phyloP scores from a whole-genome alignment of 2,329 filamentous ascomycete species.

The Neonectria magnoliae region DNA sequence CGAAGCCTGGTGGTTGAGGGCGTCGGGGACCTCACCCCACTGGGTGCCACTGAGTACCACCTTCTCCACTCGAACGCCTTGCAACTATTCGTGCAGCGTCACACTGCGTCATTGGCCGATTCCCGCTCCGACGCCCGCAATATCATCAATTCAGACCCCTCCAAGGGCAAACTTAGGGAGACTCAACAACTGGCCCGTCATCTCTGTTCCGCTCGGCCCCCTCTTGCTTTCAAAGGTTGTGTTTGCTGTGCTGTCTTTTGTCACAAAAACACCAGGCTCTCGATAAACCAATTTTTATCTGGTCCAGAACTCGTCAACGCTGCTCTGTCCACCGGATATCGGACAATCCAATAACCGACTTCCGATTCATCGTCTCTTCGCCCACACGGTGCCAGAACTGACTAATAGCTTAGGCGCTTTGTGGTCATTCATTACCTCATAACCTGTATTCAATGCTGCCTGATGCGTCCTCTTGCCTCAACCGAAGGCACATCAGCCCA shows the following conservation, averaged over 20 bases:
- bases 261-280: background rate
- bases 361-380: conserved; percentile 12
- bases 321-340: conserved; percentile 20
- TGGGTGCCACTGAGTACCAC: conserved; percentile 8
- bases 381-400: background rate
- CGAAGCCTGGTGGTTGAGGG: conserved; percentile 23
- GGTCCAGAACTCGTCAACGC: background rate
- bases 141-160: conserved; percentile 33
- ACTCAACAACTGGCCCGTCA: background rate
- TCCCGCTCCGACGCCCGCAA: conserved; percentile 41
- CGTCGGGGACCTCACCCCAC: conserved; percentile 9
- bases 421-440: conserved; percentile 20
- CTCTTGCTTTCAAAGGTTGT: background rate
- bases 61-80: conserved; percentile 2
- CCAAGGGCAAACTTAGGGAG: conserved; percentile 1
- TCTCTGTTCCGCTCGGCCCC: background rate
- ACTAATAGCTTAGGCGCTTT: conserved; percentile 14
- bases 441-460: background rate
- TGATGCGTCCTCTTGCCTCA: background rate
- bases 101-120: conserved; percentile 40
- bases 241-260: background rate
- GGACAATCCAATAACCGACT: conserved; percentile 25
- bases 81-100: background rate
- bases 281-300: background rate
- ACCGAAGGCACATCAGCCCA: background rate